Conservation (phyloP, 148 eudicot species). For the Fallopia convolvulus region DNA sequence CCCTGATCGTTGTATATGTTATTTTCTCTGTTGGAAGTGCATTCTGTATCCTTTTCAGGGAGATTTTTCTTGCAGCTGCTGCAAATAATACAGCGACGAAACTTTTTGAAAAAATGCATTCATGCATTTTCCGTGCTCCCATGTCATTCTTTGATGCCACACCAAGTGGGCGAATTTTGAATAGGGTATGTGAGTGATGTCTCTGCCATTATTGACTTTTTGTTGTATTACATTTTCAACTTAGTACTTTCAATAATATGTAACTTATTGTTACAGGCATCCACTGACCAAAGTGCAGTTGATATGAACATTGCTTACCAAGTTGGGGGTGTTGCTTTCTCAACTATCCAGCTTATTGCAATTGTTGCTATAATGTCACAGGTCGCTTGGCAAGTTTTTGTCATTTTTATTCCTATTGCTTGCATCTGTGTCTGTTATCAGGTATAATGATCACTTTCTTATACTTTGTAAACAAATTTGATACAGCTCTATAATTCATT, state of each 20-base stretch:
- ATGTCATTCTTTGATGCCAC: conserved; percentile 83
- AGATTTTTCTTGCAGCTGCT: conserved; percentile 28
- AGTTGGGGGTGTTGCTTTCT: conserved; percentile 40
- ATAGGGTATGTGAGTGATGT: conserved; percentile 33
- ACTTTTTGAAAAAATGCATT: conserved; percentile 60
- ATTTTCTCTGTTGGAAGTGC: conserved; percentile 50
- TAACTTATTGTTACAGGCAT: conserved; percentile 33
- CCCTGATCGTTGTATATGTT: conserved; percentile 44
- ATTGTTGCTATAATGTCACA: conserved; percentile 57
- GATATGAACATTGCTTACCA: conserved; percentile 40
- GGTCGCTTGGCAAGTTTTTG: conserved; percentile 67
- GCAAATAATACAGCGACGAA: conserved; percentile 51
- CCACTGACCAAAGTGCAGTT: conserved; percentile 63
- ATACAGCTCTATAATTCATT: no score
- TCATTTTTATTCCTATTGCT: conserved; percentile 45
- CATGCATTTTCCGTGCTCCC: conserved; percentile 59
- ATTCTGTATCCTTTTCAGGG: conserved; percentile 46
- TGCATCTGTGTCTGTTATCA: conserved; percentile 52
- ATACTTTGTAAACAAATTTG: neutral
- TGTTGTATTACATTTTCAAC: neutral
- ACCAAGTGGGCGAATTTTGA: conserved; percentile 63
- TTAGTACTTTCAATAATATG: neutral
- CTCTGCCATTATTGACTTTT: neutral
- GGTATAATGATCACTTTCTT: conserved; percentile 24
- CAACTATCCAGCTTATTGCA: conserved; percentile 50